Evolutionary conservation across 257 asterid species (phyloP), one percentile per base, ranked within the genome.

Genomic region (Salvia miltiorrhiza): DNA sequence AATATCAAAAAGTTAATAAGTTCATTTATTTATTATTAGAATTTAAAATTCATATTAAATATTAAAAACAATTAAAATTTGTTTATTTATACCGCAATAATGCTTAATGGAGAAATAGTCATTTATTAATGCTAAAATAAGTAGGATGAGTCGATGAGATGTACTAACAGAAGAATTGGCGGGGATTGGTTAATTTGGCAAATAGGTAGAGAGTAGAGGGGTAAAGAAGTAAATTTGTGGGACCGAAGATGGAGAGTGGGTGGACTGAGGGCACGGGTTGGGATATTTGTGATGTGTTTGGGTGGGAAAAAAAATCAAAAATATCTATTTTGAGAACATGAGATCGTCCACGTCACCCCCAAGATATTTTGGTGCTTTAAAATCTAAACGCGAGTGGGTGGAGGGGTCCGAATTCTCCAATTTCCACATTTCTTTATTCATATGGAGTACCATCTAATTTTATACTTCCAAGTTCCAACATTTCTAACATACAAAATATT

Each of bases 271-370:
- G 20, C 35, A 54, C 55, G 59, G 16, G 61, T 39, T 53, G 23
- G 19, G 90, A 85, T 85, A 85, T 85, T 82, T 83, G 64, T 17
- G 9, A 33, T 19, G 40, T 59, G 44, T 60, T 74, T 66, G 23
- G 53, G 52, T 24, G 33, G n/a, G 26, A 67, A n/a, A 78, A 79
- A 87, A 80, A 26, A n/a, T 23, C 17, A 24, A 24, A 24, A 55
- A 55, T 55, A 26, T 55, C 61, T 55, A 10, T n/a, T 16, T 9
- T n/a, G 40, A 48, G 24, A 43, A 77, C 70, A 39, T 24, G 53
- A 52, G 81, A 45, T 74, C 28, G 14, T 37, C 84, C 90, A 82
- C 90, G 85, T 82, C 93, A 80, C 58, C 48, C 12, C 33, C 14
- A n/a, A 83, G 88, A 86, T 83, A 83, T 86, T 81, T 82, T 70